Evolutionary conservation across 2,329 filamentous ascomycete species (phyloP).

Genomic region (Ophiocordyceps australis): DNA sequence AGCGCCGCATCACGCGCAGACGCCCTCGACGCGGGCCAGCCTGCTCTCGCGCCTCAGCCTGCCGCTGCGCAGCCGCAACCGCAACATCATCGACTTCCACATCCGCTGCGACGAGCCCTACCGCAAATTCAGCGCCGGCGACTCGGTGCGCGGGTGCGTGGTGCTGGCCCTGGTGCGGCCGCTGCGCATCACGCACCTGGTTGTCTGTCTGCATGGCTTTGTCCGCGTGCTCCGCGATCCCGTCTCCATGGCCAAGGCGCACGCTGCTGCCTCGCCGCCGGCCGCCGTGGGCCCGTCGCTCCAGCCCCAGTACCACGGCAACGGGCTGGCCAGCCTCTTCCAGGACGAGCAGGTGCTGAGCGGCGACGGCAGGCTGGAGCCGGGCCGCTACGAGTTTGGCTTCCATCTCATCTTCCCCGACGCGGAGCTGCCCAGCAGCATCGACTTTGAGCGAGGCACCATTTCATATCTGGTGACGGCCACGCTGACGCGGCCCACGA

Average conservation of each 20-base stretch:
- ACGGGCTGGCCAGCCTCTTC: constrained; percentile 65
- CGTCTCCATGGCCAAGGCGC: constrained; percentile 33
- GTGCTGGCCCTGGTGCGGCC: constrained; percentile 57
- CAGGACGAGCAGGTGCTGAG: constrained; percentile 69
- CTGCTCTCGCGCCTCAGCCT: constrained; percentile 34
- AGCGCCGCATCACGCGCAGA: constrained; percentile 3
- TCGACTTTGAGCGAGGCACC: constrained; percentile 90
- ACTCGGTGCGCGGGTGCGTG: constrained; percentile 55
- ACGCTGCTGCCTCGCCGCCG: constrained; percentile 22
- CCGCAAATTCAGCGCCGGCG: constrained; percentile 57
- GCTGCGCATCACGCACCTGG: constrained; percentile 61
- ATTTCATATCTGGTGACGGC: constrained; percentile 84
- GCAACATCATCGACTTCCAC: constrained; percentile 61
- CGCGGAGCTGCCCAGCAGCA: constrained; percentile 67
- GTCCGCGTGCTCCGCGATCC: constrained; percentile 63
- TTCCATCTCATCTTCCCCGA: constrained; percentile 56
- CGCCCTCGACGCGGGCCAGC: constrained; percentile 10
- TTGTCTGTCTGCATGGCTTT: constrained; percentile 60
- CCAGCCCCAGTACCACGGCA: constrained; percentile 45
- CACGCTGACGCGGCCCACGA: constrained; percentile 74
- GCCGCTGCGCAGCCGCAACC: constrained; percentile 31
- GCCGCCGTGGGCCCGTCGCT: constrained; percentile 16
- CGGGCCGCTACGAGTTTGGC: constrained; percentile 63
- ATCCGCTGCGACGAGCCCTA: constrained; percentile 62
- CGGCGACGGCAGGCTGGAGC: constrained; percentile 56